A percentile compares a stretch with the other conserved stretches of the same genome.
Evolutionary conservation across 192 early-diverging fungal genomes (phyloP).

Genomic region (Paraglomus occultum): DNA sequence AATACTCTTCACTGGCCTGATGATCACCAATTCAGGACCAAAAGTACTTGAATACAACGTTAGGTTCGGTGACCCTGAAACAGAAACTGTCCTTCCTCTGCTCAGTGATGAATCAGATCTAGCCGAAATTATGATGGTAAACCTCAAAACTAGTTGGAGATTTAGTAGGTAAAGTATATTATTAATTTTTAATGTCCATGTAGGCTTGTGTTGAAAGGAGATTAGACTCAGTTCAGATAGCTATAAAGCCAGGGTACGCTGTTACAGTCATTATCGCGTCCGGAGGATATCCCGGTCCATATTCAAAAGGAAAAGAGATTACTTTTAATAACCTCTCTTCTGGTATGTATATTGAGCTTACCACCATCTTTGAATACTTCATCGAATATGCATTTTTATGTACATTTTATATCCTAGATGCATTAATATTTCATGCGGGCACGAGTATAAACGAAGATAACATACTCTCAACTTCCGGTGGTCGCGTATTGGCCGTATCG

Average conservation of each 20-base stretch:
- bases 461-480: constrained; percentile 82
- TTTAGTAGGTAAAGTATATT: constrained; percentile 1
- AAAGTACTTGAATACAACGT: constrained; percentile 99
- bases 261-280: constrained; percentile 94
- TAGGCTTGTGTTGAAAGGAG: constrained; percentile 83
- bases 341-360: constrained; percentile 31
- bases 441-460: constrained; percentile 55
- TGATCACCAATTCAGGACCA: constrained; percentile 87
- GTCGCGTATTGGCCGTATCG: constrained; percentile 93
- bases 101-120: constrained; percentile 82
- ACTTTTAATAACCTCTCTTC: constrained; percentile 48
- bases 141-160: neutral
- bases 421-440: constrained; percentile 91
- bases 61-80: constrained; percentile 98
- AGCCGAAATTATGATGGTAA: constrained; percentile 73
- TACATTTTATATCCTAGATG: constrained; percentile 33
- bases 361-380: neutral
- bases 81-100: constrained; percentile 91
- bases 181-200: neutral
- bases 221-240: constrained; percentile 81
- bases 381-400: constrained; percentile 5
- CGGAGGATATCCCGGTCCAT: constrained; percentile 88
- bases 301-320: constrained; percentile 81
- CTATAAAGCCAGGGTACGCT: constrained; percentile 71
- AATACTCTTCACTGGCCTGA: constrained; percentile 94